Evolutionary conservation across 2,329 filamentous ascomycete species (phyloP).

Genomic region (Ophiocordyceps camponoti-rufipedis): DNA sequence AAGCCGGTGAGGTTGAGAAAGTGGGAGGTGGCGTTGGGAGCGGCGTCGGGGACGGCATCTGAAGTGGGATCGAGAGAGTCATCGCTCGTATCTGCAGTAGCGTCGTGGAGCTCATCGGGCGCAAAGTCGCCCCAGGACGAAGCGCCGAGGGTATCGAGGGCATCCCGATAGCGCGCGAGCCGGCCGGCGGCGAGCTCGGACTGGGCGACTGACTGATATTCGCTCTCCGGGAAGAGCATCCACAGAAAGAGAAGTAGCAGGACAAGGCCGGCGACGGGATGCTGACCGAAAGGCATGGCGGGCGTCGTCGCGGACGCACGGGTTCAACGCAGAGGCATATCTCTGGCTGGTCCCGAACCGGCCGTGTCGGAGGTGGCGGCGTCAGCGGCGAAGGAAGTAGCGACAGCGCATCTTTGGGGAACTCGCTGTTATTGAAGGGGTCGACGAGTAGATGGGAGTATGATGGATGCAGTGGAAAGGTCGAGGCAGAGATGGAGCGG

Average conservation of each 20-base stretch:
- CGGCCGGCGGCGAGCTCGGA: slow-evolving; percentile 23
- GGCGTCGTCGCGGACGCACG: slow-evolving; percentile 2
- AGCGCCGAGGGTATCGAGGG: slow-evolving; percentile 33
- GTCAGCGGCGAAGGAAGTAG: neutral
- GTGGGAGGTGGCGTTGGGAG: slow-evolving; percentile 5
- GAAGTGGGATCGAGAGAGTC: no score
- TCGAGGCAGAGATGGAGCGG: neutral
- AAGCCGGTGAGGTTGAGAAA: slow-evolving; percentile 65
- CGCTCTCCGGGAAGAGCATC: slow-evolving; percentile 18
- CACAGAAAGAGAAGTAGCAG: slow-evolving; percentile 19
- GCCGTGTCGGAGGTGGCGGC: neutral
- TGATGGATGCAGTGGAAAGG: neutral
- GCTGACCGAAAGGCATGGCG: slow-evolving; percentile 26
- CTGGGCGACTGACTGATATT: slow-evolving; percentile 14
- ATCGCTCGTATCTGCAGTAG: neutral
- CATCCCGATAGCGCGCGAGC: slow-evolving; percentile 30
- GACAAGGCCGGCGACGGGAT: slow-evolving; percentile 14
- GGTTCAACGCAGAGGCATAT: slow-evolving; percentile 1
- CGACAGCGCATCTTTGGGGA: neutral
- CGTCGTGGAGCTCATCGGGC: slow-evolving; percentile 14
- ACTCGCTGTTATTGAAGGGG: no score
- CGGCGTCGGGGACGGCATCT: slow-evolving; percentile 7
- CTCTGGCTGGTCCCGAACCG: neutral
- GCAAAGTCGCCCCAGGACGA: slow-evolving; percentile 43
- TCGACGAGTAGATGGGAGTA: neutral